Conservation (phyloP, 495 filamentous ascomycete species). For the Trichoderma asperelloides region DNA sequence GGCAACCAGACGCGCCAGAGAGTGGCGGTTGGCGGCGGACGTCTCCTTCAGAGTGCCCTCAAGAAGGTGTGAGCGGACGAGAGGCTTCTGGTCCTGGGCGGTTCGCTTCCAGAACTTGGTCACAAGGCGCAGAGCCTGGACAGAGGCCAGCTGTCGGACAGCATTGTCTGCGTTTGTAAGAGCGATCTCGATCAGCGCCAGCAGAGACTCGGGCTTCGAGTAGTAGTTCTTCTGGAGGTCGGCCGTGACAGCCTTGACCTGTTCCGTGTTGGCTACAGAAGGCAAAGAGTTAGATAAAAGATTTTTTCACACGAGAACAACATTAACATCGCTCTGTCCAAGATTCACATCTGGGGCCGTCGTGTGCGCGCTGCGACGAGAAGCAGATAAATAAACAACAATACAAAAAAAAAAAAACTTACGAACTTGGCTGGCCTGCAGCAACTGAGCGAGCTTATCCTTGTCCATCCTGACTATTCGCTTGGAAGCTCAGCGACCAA, state of each 20-base stretch:
- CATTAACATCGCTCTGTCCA: background rate
- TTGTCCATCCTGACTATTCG: constrained; percentile 51
- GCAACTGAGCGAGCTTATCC: constrained; percentile 61
- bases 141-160: constrained; percentile 80
- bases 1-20: constrained; percentile 78
- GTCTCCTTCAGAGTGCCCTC: constrained; percentile 72
- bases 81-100: constrained; percentile 49
- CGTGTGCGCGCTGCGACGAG: constrained; percentile 1
- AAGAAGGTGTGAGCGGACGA: constrained; percentile 72
- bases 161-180: constrained; percentile 60
- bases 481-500: constrained; percentile 6
- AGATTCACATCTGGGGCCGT: background rate
- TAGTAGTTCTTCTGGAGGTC: constrained; percentile 88
- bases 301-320: background rate
- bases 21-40: constrained; percentile 67
- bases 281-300: constrained; percentile 26
- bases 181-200: constrained; percentile 76
- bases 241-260: constrained; percentile 82
- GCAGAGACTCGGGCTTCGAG: constrained; percentile 69
- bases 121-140: constrained; percentile 74
- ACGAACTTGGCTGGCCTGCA: constrained; percentile 69
- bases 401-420: constrained; percentile 28
- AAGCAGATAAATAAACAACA: background rate
- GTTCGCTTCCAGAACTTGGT: constrained; percentile 78
- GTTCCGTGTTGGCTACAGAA: constrained; percentile 59